A percentile compares a stretch with the other conserved stretches of the same genome.
phyloP scores from a whole-genome alignment of 768 basidiomycete species.

The Russula sp. region DNA sequence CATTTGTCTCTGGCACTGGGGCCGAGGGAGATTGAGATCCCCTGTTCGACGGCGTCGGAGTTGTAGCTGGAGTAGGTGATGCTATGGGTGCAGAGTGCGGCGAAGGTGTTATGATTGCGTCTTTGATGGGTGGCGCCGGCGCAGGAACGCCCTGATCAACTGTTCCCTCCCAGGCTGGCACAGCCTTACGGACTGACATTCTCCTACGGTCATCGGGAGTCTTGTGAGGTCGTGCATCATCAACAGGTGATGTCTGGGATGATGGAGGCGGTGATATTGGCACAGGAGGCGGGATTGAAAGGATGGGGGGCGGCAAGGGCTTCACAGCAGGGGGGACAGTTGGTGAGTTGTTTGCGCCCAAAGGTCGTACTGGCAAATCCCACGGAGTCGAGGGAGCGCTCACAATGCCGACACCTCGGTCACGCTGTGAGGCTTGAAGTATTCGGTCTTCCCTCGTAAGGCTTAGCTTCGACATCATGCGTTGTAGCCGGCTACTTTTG shows the following conservation, averaged over 20 bases:
- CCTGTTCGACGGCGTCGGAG: neutral
- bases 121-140: neutral
- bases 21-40: neutral
- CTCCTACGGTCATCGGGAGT: slow-evolving; percentile 26
- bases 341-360: neutral
- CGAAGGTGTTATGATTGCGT: neutral
- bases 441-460: slow-evolving; percentile 33
- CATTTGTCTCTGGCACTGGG: neutral
- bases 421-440: slow-evolving; percentile 27
- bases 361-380: neutral
- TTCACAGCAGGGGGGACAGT: slow-evolving; percentile 14
- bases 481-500: slow-evolving; percentile 54
- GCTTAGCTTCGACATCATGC: slow-evolving; percentile 78
- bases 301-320: slow-evolving; percentile 19
- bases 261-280: slow-evolving; percentile 24
- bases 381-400: slow-evolving; percentile 23
- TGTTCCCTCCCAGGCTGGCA: slow-evolving; percentile 29
- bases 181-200: slow-evolving; percentile 30
- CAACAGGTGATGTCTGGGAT: slow-evolving; percentile 13
- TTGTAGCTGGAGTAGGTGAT: neutral
- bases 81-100: neutral
- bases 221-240: slow-evolving; percentile 12
- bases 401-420: slow-evolving; percentile 29
- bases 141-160: slow-evolving; percentile 10
- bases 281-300: neutral